Evolutionary conservation across 1,284 basidiomycete species (phyloP).

Genomic region (Cryptococcus depauperatus): DNA sequence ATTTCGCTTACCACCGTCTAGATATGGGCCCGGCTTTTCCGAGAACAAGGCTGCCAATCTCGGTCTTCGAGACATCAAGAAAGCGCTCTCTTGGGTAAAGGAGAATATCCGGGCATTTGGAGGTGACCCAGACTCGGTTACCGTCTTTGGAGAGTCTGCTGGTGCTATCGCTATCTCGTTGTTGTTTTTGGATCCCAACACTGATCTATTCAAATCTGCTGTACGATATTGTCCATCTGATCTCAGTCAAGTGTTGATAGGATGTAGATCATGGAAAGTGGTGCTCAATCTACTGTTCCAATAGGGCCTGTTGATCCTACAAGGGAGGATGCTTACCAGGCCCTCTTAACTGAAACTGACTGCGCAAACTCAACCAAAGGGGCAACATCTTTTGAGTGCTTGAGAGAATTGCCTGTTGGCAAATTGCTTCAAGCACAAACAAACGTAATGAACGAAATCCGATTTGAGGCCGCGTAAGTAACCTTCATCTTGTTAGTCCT

Average conservation of each 20-base stretch:
- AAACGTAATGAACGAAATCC: conserved; percentile 10
- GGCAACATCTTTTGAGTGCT: conserved; percentile 24
- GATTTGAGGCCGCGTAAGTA: conserved; percentile 14
- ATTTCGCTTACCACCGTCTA: no score
- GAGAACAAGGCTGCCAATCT: conserved; percentile 37
- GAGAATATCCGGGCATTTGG: conserved; percentile 48
- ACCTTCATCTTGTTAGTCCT: no score
- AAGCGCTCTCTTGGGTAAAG: conserved; percentile 49
- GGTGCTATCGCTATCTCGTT: conserved; percentile 39
- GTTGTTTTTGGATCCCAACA: conserved; percentile 28
- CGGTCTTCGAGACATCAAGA: conserved; percentile 45
- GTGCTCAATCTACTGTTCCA: conserved; percentile 31
- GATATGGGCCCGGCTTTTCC: conserved; percentile 30
- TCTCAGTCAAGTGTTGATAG: not conserved
- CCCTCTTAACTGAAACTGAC: conserved; percentile 17
- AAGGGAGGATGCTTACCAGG: conserved; percentile 32
- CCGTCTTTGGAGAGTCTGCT: conserved; percentile 43
- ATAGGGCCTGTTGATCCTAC: conserved; percentile 20
- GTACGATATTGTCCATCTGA: conserved; percentile 8
- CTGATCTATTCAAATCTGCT: conserved; percentile 37
- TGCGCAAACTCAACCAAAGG: conserved; percentile 1
- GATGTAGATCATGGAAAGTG: conserved; percentile 44
- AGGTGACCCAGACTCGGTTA: conserved; percentile 44
- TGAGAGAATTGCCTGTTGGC: conserved; percentile 25
- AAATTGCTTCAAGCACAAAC: conserved; percentile 27